Evolutionary conservation across 306 rosid species (phyloP).

Genomic region (Vigna trinervia): DNA sequence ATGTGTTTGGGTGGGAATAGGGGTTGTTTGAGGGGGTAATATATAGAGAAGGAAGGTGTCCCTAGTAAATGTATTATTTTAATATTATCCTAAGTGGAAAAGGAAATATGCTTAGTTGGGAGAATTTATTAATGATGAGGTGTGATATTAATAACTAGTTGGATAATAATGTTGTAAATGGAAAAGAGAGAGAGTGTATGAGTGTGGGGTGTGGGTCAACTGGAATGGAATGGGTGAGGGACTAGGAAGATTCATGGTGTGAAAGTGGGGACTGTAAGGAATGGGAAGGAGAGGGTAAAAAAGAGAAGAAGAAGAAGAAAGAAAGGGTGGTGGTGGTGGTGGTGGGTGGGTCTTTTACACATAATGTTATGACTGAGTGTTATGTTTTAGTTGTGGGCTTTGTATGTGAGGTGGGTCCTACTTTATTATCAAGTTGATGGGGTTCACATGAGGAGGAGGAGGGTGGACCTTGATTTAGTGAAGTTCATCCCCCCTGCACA

Average conservation of each 20-base stretch:
- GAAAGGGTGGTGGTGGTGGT: too few relatives aligned
- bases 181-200: slow-evolving; percentile 7
- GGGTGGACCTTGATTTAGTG: slow-evolving; percentile 68
- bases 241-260: slow-evolving; percentile 80
- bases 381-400: slow-evolving; percentile 69
- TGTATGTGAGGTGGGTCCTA: slow-evolving; percentile 71
- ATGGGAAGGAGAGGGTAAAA: slow-evolving; percentile 32
- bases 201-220: slow-evolving; percentile 79
- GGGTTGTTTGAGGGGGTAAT: slow-evolving; percentile 53
- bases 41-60: slow-evolving; percentile 63
- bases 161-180: not conserved
- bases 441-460: slow-evolving; percentile 78
- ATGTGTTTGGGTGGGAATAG: slow-evolving; percentile 46
- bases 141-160: slow-evolving; percentile 43
- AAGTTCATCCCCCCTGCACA: slow-evolving; percentile 92
- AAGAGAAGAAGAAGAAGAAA: not conserved
- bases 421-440: slow-evolving; percentile 67
- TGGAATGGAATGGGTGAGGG: slow-evolving; percentile 37
- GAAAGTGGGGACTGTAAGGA: slow-evolving; percentile 39
- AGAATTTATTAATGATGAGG: slow-evolving; percentile 26
- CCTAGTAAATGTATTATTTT: slow-evolving; percentile 26
- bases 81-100: slow-evolving; percentile 31
- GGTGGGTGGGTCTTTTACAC: too few relatives aligned
- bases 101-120: slow-evolving; percentile 39
- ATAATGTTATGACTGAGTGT: not conserved